Base-by-base conservation (phyloP, 352 stramenopile genomes). In the Globisporangium cederbergense region DNA sequence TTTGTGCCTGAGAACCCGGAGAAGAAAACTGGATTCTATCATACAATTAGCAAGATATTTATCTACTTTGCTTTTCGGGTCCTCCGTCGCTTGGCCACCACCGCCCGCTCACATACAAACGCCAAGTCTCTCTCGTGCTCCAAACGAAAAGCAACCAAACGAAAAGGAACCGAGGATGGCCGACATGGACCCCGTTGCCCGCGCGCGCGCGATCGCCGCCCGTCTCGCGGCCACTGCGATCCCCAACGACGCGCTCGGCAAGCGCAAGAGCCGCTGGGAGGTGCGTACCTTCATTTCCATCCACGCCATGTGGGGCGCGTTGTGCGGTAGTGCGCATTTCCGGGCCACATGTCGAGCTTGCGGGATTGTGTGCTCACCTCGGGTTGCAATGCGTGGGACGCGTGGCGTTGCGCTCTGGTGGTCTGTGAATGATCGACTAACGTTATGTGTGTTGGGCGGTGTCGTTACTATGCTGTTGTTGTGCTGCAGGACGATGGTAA, bases 201-300 rank as follows among this genome's bases (percentile, higher is more conserved):
- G 83, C 51, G 88, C 88, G 59, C 83, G 87, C 4, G 88, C 86
- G 65, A 96, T 96, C 66, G 88, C 88, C 4, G 88, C 88, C 42
- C 83, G 88, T 59, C 67, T 96, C 57, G 84, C 83, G 11, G 80
- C 86, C 8, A 66, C 79, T 5, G 83, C 81, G n/a, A 87, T 93
- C 50, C 86, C 86, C 0, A 76, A 77, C 30, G 84, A 92, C 62
- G 64, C 72, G 4, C 71, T 94, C 18, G 88, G 88, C 49, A 96
- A 96, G 71, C 74, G 88, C 55, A 95, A 94, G 75, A 94, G 77
- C 56, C 83, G 85, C 8, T 94, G 86, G 81, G 86, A 93, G 78
- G 87, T 91, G 54, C 68, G 83, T 42, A 40, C 34, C 34, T 8
- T 78, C 10, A 32, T 52, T 30, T 58, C n/a, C 3, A 10, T 14